A percentile compares a stretch with the other conserved stretches of the same genome.
phyloP scores from a whole-genome alignment of 768 basidiomycete species.

The Lactifluus volemus region DNA sequence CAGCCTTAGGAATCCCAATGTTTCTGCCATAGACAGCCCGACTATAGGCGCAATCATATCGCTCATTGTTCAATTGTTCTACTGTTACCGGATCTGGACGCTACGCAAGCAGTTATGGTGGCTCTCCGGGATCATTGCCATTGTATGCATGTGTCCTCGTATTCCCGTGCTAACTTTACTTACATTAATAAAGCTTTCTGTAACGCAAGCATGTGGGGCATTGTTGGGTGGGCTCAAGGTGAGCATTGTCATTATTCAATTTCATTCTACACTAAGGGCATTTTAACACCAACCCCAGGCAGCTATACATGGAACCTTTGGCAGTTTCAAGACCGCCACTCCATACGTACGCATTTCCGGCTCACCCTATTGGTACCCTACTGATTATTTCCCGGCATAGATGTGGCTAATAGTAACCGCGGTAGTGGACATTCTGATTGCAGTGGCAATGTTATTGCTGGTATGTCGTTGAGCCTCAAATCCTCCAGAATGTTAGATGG shows the following conservation, averaged over 20 bases:
- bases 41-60: background rate
- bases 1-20: background rate
- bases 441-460: constrained; percentile 5
- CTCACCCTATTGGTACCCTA: background rate
- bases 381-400: background rate
- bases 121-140: background rate
- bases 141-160: background rate
- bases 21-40: background rate
- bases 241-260: background rate
- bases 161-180: background rate
- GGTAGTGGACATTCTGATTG: constrained; percentile 8
- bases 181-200: background rate
- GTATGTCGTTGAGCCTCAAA: background rate
- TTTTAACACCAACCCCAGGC: background rate
- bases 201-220: background rate
- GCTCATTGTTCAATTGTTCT: background rate
- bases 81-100: constrained; percentile 6
- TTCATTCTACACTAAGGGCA: background rate
- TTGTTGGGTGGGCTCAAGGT: constrained; percentile 8
- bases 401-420: constrained; percentile 5
- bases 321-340: background rate
- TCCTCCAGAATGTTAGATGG: background rate
- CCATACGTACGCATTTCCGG: background rate
- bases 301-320: background rate
- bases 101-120: background rate